A percentile compares a stretch with the other conserved stretches of the same genome.
Conservation (phyloP, 495 filamentous ascomycete species). For the Podospora conica region DNA sequence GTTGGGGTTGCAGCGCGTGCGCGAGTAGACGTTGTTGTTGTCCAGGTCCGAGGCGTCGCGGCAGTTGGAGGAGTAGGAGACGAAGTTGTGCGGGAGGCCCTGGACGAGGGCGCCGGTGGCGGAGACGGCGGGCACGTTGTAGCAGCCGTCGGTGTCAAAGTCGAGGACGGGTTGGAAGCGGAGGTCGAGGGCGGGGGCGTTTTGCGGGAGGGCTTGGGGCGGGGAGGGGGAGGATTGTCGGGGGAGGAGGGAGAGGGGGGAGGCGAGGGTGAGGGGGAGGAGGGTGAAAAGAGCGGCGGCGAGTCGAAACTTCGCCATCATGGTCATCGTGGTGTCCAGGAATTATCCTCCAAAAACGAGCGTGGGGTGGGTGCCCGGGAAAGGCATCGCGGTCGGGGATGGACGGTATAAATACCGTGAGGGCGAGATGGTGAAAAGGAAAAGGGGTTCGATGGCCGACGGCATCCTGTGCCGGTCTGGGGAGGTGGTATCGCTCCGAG, state of each 20-base stretch:
- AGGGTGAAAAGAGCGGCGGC: neutral
- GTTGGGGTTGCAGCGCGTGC: slow-evolving; percentile 37
- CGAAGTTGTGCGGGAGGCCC: slow-evolving; percentile 31
- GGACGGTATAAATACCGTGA: neutral
- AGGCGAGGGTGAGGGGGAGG: slow-evolving; percentile 5
- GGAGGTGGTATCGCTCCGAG: neutral
- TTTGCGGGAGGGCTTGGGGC: slow-evolving; percentile 32
- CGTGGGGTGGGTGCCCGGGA: neutral
- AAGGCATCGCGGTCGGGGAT: neutral
- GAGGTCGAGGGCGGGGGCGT: slow-evolving; percentile 36
- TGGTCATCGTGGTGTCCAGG: neutral
- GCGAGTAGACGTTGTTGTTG: slow-evolving; percentile 44
- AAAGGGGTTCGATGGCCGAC: neutral
- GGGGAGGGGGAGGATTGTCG: neutral
- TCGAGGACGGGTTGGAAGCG: slow-evolving; percentile 41
- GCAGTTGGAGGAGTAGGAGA: slow-evolving; percentile 29
- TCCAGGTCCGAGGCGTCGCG: slow-evolving; percentile 34
- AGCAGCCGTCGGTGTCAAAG: slow-evolving; percentile 44
- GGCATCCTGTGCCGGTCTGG: neutral
- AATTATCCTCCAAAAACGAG: neutral
- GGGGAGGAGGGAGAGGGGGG: neutral
- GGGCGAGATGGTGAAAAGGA: neutral
- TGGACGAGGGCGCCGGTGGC: slow-evolving; percentile 31
- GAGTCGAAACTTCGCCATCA: neutral
- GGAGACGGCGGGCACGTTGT: slow-evolving; percentile 41